Conservation (phyloP, 352 stramenopile species). For the Phytophthora pseudosyringae region DNA sequence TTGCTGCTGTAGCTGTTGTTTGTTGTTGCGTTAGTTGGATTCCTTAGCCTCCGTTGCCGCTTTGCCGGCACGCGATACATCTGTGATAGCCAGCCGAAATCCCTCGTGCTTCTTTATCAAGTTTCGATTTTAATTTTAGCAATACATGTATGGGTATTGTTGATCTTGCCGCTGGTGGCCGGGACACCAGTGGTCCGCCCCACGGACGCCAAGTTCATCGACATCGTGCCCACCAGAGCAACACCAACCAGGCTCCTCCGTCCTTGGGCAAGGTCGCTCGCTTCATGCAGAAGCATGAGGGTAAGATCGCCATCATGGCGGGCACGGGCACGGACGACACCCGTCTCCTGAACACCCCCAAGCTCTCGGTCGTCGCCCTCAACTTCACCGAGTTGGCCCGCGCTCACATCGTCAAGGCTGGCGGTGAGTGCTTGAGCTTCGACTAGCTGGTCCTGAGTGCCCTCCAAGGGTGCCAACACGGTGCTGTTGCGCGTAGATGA, state of each 20-base stretch:
- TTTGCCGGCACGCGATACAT: too few relatives aligned
- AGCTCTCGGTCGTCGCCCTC: conserved; percentile 96
- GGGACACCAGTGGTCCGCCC: conserved; percentile 97
- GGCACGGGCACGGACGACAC: conserved; percentile 99
- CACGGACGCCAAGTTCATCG: conserved; percentile 99
- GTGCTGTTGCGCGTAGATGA: conserved; percentile 99
- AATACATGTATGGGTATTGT: too few relatives aligned
- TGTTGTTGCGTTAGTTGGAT: too few relatives aligned
- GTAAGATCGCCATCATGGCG: conserved; percentile 70
- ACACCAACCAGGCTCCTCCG: conserved; percentile 98
- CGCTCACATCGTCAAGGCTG: conserved; percentile 97
- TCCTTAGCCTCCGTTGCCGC: too few relatives aligned
- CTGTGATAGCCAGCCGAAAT: too few relatives aligned
- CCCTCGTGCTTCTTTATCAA: too few relatives aligned
- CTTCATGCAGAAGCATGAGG: conserved; percentile 98
- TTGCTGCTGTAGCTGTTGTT: too few relatives aligned
- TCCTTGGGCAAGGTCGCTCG: conserved; percentile 95
- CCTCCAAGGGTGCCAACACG: conserved; percentile 98
- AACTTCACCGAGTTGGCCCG: conserved; percentile 98
- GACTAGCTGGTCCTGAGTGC: conserved; percentile 98
- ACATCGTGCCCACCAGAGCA: conserved; percentile 98
- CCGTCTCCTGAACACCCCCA: conserved; percentile 96
- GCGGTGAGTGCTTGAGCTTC: conserved; percentile 99
- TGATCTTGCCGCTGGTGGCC: conserved; percentile 99
- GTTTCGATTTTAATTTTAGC: too few relatives aligned